Evolutionary conservation across 2,329 filamentous ascomycete species (phyloP).

Genomic region (Pseudogymnoascus pannorum): DNA sequence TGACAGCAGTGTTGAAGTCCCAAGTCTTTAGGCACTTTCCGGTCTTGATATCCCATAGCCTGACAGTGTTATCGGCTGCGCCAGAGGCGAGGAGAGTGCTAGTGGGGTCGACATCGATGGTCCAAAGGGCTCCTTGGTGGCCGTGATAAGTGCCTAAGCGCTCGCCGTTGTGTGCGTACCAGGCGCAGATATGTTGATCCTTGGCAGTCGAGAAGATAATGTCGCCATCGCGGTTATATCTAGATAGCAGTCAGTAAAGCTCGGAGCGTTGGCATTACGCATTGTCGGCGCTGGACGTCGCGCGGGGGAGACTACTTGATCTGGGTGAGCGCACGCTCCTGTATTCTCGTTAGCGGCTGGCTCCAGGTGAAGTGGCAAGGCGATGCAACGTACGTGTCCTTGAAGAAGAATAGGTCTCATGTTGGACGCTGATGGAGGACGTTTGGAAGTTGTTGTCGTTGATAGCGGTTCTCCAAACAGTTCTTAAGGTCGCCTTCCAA

Average conservation of each 20-base stretch:
- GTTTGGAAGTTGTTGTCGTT: constrained; percentile 1
- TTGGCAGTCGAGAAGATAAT: constrained; percentile 93
- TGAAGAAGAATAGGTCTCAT: constrained; percentile 97
- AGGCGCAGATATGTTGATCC: constrained; percentile 93
- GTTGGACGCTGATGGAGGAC: constrained; percentile 34
- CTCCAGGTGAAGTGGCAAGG: not conserved
- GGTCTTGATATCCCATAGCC: constrained; percentile 91
- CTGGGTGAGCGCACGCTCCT: constrained; percentile 91
- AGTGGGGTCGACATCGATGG: constrained; percentile 91
- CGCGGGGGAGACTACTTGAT: constrained; percentile 55
- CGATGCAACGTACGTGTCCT: constrained; percentile 63
- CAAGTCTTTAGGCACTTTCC: constrained; percentile 92
- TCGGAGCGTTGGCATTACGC: constrained; percentile 9
- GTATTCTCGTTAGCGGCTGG: constrained; percentile 23
- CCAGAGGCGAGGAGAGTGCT: constrained; percentile 88
- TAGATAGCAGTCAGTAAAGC: constrained; percentile 30
- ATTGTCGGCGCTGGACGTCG: constrained; percentile 10
- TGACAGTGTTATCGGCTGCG: constrained; percentile 96
- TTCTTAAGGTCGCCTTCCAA: constrained; percentile 1
- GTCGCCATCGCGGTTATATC: constrained; percentile 91
- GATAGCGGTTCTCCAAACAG: constrained; percentile 4
- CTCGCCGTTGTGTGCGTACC: constrained; percentile 97
- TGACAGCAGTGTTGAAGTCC: constrained; percentile 96
- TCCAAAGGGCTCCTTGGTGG: constrained; percentile 98
- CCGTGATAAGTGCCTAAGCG: constrained; percentile 93